Conservation (phyloP, 345 rosid species). For the Aquilaria sinensis region DNA sequence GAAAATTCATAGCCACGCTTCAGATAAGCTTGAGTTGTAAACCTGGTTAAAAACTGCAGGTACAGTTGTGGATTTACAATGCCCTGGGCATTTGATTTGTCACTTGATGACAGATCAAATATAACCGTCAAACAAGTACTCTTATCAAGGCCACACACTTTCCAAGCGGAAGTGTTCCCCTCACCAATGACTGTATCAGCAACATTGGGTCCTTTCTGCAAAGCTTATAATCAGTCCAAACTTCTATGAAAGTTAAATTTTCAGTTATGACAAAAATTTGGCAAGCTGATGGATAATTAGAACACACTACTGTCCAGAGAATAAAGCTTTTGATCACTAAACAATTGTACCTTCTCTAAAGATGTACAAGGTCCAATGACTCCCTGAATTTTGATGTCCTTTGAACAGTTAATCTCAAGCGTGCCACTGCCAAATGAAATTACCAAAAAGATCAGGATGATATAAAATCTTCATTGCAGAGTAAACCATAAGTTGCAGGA, state of each 20-base stretch:
- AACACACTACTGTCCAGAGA: too few relatives aligned
- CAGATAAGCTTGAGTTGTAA: conserved; percentile 2
- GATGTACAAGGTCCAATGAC: conserved; percentile 91
- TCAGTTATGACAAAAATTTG: too few relatives aligned
- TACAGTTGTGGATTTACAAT: conserved; percentile 64
- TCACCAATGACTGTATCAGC: conserved; percentile 81
- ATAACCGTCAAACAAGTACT: conserved; percentile 88
- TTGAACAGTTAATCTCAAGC: conserved; percentile 86
- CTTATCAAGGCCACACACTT: conserved; percentile 89
- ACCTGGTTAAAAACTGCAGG: conserved; percentile 86
- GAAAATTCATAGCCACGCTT: too few relatives aligned
- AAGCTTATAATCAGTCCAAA: conserved; percentile 14
- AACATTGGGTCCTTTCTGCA: conserved; percentile 89
- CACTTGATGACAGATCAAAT: conserved; percentile 85
- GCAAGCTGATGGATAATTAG: too few relatives aligned
- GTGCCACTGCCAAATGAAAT: conserved; percentile 54
- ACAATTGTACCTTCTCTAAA: conserved; percentile 62
- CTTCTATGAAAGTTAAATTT: background rate
- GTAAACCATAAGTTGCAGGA: background rate
- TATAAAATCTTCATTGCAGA: background rate
- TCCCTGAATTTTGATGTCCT: conserved; percentile 95
- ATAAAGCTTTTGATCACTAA: conserved; percentile 7
- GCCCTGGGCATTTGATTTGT: conserved; percentile 57
- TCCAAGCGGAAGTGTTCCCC: conserved; percentile 88
- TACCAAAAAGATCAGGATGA: background rate